Conservation (phyloP, 768 basidiomycete species). For the Hemileccinum rubropunctum region DNA sequence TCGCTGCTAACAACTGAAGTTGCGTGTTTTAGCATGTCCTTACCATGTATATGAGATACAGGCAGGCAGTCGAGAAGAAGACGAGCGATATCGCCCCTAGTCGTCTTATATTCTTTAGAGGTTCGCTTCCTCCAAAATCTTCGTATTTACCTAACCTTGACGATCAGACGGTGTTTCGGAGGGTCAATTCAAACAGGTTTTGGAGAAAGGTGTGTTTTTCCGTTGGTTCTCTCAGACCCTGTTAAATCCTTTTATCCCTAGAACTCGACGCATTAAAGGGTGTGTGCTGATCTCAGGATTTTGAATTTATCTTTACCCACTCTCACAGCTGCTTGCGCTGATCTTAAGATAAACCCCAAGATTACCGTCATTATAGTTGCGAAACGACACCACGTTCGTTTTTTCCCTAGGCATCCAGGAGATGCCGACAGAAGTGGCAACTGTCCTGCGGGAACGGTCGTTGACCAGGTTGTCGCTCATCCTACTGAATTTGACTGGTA, state of each 20-base stretch:
- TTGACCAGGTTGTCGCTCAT: constrained; percentile 67
- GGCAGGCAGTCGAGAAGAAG: constrained; percentile 51
- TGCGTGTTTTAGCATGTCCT: constrained; percentile 45
- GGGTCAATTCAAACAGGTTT: constrained; percentile 46
- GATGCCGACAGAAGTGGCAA: constrained; percentile 70
- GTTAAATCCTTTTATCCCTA: constrained; percentile 20
- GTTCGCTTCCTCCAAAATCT: constrained; percentile 32
- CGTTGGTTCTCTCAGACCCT: no score
- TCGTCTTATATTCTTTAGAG: constrained; percentile 75
- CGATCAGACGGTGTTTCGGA: constrained; percentile 52
- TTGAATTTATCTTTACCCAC: constrained; percentile 2
- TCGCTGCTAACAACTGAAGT: constrained; percentile 10
- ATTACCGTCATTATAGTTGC: constrained; percentile 81
- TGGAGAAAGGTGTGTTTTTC: constrained; percentile 49
- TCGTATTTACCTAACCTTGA: constrained; percentile 5
- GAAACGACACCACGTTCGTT: constrained; percentile 49
- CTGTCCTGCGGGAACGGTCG: constrained; percentile 73
- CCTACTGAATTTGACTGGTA: constrained; percentile 79
- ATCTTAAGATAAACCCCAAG: constrained; percentile 54
- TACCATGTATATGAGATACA: constrained; percentile 56
- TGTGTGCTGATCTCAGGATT: constrained; percentile 25
- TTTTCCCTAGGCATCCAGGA: constrained; percentile 46
- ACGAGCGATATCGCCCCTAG: constrained; percentile 46
- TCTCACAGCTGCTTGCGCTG: constrained; percentile 56
- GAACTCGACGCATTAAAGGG: constrained; percentile 63